Evolutionary conservation across 306 rosid species (phyloP).

Genomic region (Vigna trinervia): DNA sequence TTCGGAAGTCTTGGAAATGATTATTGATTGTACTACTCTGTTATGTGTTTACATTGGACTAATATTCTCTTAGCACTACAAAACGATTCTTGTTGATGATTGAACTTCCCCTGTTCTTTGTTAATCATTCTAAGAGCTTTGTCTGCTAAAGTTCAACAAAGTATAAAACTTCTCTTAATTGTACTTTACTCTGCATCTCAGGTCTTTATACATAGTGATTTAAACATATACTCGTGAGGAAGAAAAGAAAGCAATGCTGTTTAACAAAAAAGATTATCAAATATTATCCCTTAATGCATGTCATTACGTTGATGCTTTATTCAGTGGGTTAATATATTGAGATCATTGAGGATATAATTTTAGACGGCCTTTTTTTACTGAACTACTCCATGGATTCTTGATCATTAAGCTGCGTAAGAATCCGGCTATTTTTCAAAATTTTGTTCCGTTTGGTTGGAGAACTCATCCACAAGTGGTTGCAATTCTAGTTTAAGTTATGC

Average conservation of each 20-base stretch:
- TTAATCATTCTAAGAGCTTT: neutral
- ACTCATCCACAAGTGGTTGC: conserved; percentile 11
- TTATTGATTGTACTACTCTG: too few species aligned
- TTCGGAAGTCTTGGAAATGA: too few species aligned
- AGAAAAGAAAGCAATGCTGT: neutral
- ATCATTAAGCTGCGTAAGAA: neutral
- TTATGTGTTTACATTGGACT: too few species aligned
- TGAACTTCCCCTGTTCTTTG: too few species aligned
- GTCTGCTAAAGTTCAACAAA: neutral
- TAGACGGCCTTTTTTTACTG: too few species aligned
- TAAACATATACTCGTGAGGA: conserved; percentile 6
- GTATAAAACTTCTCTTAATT: too few species aligned
- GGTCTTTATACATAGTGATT: neutral
- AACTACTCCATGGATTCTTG: neutral
- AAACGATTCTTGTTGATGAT: too few species aligned
- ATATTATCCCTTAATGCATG: too few species aligned
- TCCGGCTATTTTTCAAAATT: conserved; percentile 3
- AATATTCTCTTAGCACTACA: too few species aligned
- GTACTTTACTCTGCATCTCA: too few species aligned
- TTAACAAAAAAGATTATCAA: neutral
- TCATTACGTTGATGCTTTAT: neutral
- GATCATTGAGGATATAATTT: neutral
- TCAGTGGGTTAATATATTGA: neutral
- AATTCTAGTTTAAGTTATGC: neutral
- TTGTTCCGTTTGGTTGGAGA: neutral